phyloP scores from a whole-genome alignment of 2,329 filamentous ascomycete species.

The Hymenoscyphus scutula region DNA sequence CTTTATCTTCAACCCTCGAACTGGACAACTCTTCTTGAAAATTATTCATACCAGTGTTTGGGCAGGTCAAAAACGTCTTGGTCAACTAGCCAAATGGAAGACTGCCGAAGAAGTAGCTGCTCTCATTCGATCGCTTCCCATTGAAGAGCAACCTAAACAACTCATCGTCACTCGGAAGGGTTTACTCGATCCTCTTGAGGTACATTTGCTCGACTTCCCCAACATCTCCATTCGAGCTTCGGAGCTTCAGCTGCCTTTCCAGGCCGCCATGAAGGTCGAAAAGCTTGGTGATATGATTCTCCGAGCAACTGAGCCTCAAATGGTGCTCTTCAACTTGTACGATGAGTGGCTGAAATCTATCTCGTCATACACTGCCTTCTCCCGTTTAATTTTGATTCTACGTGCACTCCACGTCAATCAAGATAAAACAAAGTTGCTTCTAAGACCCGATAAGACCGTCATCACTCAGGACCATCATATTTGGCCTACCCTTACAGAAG shows the following conservation, averaged over 20 bases:
- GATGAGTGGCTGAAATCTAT: slow-evolving; percentile 99
- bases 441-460: slow-evolving; percentile 95
- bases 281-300: slow-evolving; percentile 99
- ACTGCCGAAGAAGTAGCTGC: slow-evolving; percentile 99
- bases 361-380: slow-evolving; percentile 98
- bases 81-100: slow-evolving; percentile 98
- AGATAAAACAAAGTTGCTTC: slow-evolving; percentile 94
- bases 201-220: slow-evolving; percentile 95
- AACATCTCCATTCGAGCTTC: slow-evolving; percentile 99
- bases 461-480: slow-evolving; percentile 99
- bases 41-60: slow-evolving; percentile 99
- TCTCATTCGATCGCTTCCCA: slow-evolving; percentile 88
- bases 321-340: slow-evolving; percentile 98
- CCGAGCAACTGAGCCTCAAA: slow-evolving; percentile 96
- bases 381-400: slow-evolving; percentile 86
- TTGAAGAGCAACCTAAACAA: slow-evolving; percentile 98
- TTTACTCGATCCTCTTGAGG: slow-evolving; percentile 92
- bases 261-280: slow-evolving; percentile 99
- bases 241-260: slow-evolving; percentile 95
- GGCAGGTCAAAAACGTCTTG: slow-evolving; percentile 98
- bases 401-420: slow-evolving; percentile 96
- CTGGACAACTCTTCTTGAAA: slow-evolving; percentile 95
- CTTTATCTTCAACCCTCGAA: slow-evolving; percentile 99
- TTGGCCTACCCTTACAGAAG: slow-evolving; percentile 90
- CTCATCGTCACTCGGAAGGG: slow-evolving; percentile 97